A percentile compares a stretch with the other conserved stretches of the same genome.
These are phyloP conservation scores for Phaeotremella skinneri DNA, from an alignment of 768 basidiomycete genomes.

Conservation along the genomic window DNA sequence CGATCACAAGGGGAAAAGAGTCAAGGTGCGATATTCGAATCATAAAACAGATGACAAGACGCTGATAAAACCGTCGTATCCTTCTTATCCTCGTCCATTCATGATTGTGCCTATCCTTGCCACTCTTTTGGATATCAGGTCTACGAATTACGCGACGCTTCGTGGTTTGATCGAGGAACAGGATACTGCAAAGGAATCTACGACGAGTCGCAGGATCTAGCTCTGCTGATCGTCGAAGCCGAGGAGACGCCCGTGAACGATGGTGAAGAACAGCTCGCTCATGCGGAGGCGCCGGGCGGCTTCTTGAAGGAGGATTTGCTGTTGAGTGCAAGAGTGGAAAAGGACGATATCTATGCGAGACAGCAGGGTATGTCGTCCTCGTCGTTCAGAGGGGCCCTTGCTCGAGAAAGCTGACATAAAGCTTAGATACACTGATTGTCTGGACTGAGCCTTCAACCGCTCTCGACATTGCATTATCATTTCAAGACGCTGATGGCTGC, in stretches of 20 bases:
- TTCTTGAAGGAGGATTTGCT: slow-evolving; percentile 55
- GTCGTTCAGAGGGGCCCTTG: slow-evolving; percentile 12
- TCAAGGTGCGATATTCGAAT: slow-evolving; percentile 31
- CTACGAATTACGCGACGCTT: slow-evolving; percentile 84
- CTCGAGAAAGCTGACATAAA: slow-evolving; percentile 7
- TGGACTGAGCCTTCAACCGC: slow-evolving; percentile 92
- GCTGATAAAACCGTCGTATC: neutral
- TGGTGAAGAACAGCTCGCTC: slow-evolving; percentile 7
- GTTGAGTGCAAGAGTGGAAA: slow-evolving; percentile 58
- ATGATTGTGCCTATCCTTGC: neutral
- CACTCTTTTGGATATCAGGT: slow-evolving; percentile 61
- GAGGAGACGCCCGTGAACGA: slow-evolving; percentile 38
- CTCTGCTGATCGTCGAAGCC: slow-evolving; percentile 49
- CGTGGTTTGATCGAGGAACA: slow-evolving; percentile 95
- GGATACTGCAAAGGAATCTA: slow-evolving; percentile 90
- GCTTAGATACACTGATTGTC: slow-evolving; percentile 88
- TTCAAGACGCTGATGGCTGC: slow-evolving; percentile 93
- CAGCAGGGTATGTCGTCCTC: slow-evolving; percentile 55
- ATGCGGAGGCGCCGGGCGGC: slow-evolving; percentile 37
- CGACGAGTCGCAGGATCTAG: slow-evolving; percentile 49
- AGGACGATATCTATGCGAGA: slow-evolving; percentile 46
- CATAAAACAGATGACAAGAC: neutral
- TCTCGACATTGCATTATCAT: slow-evolving; percentile 92
- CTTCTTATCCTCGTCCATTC: neutral
- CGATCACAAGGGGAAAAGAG: slow-evolving; percentile 33